Evolutionary conservation across 139 green algal genomes (phyloP).

Genomic region (Chlamydomonas applanata): DNA sequence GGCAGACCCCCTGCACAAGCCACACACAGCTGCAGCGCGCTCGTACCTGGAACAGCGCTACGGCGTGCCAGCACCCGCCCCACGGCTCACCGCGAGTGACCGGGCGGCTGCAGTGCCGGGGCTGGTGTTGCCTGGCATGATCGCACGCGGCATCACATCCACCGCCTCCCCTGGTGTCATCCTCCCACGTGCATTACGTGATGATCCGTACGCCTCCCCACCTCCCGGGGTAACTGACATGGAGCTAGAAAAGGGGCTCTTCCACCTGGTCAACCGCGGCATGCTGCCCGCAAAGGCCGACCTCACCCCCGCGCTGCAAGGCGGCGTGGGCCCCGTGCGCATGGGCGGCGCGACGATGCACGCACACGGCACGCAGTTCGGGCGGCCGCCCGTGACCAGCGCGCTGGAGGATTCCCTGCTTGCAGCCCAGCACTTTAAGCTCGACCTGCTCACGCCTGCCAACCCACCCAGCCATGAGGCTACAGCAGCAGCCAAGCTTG

Average conservation of each 20-base stretch:
- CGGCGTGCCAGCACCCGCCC: not conserved
- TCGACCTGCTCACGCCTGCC: constrained; percentile 44
- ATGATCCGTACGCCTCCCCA: constrained; percentile 24
- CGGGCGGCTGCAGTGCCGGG: not conserved
- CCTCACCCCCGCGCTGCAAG: constrained; percentile 38
- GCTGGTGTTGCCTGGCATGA: not conserved
- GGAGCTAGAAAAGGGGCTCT: constrained; percentile 45
- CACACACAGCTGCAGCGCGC: constrained; percentile 21
- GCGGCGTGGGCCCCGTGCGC: not conserved
- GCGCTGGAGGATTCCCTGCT: constrained; percentile 42
- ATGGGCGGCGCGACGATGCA: constrained; percentile 11
- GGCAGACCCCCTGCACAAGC: constrained; percentile 15
- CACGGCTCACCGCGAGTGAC: not conserved
- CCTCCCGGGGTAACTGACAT: constrained; percentile 37
- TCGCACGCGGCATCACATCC: constrained; percentile 9
- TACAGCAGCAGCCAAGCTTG: no score
- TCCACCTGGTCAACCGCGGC: constrained; percentile 51
- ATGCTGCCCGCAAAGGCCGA: constrained; percentile 45
- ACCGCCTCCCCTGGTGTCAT: constrained; percentile 18
- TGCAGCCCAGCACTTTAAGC: constrained; percentile 19
- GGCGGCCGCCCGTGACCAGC: constrained; percentile 14
- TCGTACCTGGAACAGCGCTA: constrained; percentile 17
- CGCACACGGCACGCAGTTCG: constrained; percentile 30
- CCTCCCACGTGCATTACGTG: constrained; percentile 29
- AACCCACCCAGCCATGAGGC: not conserved